These are phyloP conservation scores for Metschnikowia kofuensis DNA, from an alignment of 805 yeast genomes.

Conservation along the genomic window DNA sequence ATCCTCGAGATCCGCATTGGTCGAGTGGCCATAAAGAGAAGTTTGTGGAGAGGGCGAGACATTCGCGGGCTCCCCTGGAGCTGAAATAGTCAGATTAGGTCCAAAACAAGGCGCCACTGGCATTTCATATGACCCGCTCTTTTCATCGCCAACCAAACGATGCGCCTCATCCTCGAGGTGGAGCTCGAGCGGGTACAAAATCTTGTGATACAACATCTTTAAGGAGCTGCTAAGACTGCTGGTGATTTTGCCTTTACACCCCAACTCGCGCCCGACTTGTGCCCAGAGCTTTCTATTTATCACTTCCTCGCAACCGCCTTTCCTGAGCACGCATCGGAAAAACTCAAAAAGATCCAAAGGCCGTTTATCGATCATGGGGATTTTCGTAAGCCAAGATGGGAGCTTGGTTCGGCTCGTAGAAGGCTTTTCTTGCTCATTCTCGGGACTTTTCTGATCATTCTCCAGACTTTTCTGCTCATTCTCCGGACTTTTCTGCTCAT, in stretches of 20 bases:
- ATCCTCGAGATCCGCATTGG: no score
- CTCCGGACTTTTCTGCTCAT: neutral
- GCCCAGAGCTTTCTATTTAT: conserved; percentile 73
- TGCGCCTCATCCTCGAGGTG: conserved; percentile 14
- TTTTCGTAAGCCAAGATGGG: conserved; percentile 33
- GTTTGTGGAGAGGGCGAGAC: no score
- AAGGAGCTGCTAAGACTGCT: conserved; percentile 68
- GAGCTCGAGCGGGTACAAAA: conserved; percentile 32
- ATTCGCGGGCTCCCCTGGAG: no score
- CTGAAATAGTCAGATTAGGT: no score
- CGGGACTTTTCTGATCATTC: neutral
- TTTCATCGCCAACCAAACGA: conserved; percentile 4
- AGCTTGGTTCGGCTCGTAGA: conserved; percentile 6
- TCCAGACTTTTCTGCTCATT: neutral
- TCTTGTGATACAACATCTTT: conserved; percentile 53
- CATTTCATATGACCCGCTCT: neutral
- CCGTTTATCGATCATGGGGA: conserved; percentile 67
- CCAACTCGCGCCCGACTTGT: conserved; percentile 76
- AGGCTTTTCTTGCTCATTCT: neutral
- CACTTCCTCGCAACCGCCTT: conserved; percentile 70
- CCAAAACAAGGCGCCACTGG: no score
- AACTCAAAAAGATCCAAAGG: conserved; percentile 63
- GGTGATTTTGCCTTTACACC: conserved; percentile 69
- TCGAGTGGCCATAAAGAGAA: no score
- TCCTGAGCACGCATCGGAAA: conserved; percentile 51